Percentiles rank a stretch among this genome's conserved stretches.
Evolutionary conservation across 2,329 filamentous ascomycete species (phyloP).

Genomic region (Fusarium neocosmosporiellum): DNA sequence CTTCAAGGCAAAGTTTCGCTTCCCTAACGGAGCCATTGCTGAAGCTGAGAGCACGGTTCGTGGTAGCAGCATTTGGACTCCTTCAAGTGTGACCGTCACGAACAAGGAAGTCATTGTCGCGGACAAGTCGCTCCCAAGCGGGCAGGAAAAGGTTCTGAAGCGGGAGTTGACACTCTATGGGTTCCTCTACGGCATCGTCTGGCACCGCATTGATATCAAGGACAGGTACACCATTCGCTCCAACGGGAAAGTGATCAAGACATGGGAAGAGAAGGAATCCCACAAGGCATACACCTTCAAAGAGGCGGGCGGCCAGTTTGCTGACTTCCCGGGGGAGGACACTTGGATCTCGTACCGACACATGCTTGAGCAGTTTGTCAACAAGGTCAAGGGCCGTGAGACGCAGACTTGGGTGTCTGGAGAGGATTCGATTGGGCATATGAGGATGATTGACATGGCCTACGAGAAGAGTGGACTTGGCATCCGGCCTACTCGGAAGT

Average conservation of each 20-base stretch:
- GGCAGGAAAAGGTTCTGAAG: background rate
- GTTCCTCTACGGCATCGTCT: background rate
- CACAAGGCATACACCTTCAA: background rate
- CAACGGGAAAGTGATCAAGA: background rate
- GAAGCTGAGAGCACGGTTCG: background rate
- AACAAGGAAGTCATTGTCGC: background rate
- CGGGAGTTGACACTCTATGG: background rate
- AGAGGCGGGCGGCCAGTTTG: background rate
- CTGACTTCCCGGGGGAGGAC: background rate
- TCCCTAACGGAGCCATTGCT: background rate
- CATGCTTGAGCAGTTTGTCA: slow-evolving; percentile 5
- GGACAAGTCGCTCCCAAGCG: background rate
- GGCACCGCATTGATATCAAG: slow-evolving; percentile 1
- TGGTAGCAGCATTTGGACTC: background rate
- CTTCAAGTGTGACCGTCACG: background rate
- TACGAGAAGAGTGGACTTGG: background rate
- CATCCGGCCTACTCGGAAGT: background rate
- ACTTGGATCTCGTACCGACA: slow-evolving; percentile 4
- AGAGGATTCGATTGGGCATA: background rate
- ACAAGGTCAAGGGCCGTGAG: background rate
- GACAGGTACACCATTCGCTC: background rate
- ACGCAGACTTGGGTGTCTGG: background rate
- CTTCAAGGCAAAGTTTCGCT: background rate
- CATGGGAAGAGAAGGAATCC: background rate
- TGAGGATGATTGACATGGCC: slow-evolving; percentile 9